Percentiles rank a stretch among this genome's conserved stretches.
Conservation (phyloP, 768 basidiomycete genomes). For the Pulveroboletus sp. region DNA sequence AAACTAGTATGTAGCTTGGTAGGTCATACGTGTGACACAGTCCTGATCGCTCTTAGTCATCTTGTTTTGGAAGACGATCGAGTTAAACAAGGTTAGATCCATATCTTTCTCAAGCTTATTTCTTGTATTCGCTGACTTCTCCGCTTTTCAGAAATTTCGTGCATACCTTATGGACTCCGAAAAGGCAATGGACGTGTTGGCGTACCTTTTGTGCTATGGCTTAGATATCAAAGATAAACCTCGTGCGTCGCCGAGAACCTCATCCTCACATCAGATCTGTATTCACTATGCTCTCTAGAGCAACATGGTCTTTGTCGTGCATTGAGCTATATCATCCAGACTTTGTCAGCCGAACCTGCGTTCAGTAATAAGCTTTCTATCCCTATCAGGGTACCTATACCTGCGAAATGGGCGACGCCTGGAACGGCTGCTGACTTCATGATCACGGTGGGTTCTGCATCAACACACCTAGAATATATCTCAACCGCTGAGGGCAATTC, state of each 20-base stretch:
- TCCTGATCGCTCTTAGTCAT: slow-evolving; percentile 47
- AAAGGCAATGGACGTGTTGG: slow-evolving; percentile 69
- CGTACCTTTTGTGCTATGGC: slow-evolving; percentile 73
- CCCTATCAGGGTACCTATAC: slow-evolving; percentile 60
- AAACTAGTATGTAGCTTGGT: slow-evolving; percentile 57
- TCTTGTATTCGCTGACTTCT: slow-evolving; percentile 2
- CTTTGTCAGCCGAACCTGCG: slow-evolving; percentile 75
- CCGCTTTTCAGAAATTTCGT: slow-evolving; percentile 76
- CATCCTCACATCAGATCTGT: not conserved
- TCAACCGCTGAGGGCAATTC: slow-evolving; percentile 5
- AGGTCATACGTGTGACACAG: not conserved
- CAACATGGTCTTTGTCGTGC: slow-evolving; percentile 89
- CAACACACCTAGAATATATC: not conserved
- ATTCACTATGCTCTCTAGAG: slow-evolving; percentile 43
- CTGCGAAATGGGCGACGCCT: slow-evolving; percentile 68
- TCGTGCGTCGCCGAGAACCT: slow-evolving; percentile 44
- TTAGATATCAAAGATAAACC: slow-evolving; percentile 93
- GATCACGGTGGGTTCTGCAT: slow-evolving; percentile 57
- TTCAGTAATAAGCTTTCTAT: slow-evolving; percentile 70
- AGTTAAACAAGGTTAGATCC: slow-evolving; percentile 76
- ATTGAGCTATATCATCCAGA: slow-evolving; percentile 87
- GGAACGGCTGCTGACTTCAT: slow-evolving; percentile 84
- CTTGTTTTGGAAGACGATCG: slow-evolving; percentile 87
- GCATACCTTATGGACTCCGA: slow-evolving; percentile 77
- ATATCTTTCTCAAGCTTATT: not conserved